Percentiles rank a stretch among this genome's conserved stretches.
Conservation (phyloP, 2,329 filamentous ascomycete species). For the Trichoderma cornu-damae region DNA sequence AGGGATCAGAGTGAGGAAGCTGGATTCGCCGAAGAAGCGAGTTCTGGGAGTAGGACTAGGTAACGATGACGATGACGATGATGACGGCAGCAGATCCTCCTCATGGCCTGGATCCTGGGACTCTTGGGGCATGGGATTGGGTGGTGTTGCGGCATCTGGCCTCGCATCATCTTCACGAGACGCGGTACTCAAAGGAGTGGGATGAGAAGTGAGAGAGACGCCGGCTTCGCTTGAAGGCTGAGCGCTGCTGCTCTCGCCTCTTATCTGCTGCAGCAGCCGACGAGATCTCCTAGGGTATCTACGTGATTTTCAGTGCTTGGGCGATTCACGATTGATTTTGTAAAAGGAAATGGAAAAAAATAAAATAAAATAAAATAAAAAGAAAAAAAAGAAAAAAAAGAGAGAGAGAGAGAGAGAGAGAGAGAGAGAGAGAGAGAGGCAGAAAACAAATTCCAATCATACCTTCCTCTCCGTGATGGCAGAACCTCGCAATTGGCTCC, state of each 20-base stretch:
- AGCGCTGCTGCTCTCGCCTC: conserved; percentile 15
- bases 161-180: background rate
- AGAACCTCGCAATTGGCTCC: conserved; percentile 30
- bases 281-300: conserved; percentile 27
- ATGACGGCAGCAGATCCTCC: background rate
- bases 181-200: background rate
- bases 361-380: no score
- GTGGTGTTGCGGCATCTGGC: background rate
- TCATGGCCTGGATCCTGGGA: conserved; percentile 1
- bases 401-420: no score
- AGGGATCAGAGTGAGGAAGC: conserved; percentile 35
- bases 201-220: background rate
- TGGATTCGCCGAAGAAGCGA: conserved; percentile 38
- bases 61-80: conserved; percentile 2
- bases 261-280: conserved; percentile 18
- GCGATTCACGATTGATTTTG: background rate
- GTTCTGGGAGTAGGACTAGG: conserved; percentile 23
- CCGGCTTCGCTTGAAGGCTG: background rate
- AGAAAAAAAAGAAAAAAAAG: background rate
- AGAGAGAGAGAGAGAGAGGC: no score
- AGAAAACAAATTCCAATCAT: background rate
- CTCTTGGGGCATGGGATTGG: background rate
- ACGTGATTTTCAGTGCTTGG: background rate
- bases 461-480: conserved; percentile 34
- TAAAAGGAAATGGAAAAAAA: no score